Evolutionary conservation across 108 stramenopile genomes (phyloP).

Genomic region (Cyclotella baltica): DNA sequence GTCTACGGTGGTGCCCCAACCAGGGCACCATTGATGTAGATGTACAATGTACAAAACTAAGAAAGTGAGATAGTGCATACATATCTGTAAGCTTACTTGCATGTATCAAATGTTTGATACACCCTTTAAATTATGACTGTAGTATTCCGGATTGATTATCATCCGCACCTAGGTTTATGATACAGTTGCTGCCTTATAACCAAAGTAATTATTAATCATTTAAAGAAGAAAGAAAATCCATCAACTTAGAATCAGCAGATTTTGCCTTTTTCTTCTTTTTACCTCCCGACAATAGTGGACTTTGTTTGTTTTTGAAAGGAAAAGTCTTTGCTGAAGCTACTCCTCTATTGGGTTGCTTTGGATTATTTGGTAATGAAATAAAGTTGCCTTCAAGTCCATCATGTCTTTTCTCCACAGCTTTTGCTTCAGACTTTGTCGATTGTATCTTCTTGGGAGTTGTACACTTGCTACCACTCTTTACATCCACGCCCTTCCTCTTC

Average conservation of each 20-base stretch:
- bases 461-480: not conserved
- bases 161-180: too few species aligned
- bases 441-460: not conserved
- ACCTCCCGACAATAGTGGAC: slow-evolving; percentile 17
- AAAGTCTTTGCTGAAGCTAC: not conserved
- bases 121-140: too few species aligned
- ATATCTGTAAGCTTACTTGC: too few species aligned
- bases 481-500: slow-evolving; percentile 47
- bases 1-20: too few species aligned
- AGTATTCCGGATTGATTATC: too few species aligned
- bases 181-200: too few species aligned
- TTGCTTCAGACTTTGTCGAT: not conserved
- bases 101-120: too few species aligned
- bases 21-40: too few species aligned
- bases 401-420: slow-evolving; percentile 2
- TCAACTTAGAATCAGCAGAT: slow-evolving; percentile 22
- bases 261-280: slow-evolving; percentile 44
- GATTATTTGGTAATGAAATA: slow-evolving; percentile 7
- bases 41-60: too few species aligned
- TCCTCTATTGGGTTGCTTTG: not conserved
- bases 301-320: slow-evolving; percentile 4
- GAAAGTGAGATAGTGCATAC: too few species aligned
- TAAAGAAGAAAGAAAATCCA: slow-evolving; percentile 49
- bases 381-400: slow-evolving; percentile 9
- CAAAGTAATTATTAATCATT: slow-evolving; percentile 43